phyloP scores from a whole-genome alignment of 1,284 basidiomycete genomes.

The Abortiporus biennis region DNA sequence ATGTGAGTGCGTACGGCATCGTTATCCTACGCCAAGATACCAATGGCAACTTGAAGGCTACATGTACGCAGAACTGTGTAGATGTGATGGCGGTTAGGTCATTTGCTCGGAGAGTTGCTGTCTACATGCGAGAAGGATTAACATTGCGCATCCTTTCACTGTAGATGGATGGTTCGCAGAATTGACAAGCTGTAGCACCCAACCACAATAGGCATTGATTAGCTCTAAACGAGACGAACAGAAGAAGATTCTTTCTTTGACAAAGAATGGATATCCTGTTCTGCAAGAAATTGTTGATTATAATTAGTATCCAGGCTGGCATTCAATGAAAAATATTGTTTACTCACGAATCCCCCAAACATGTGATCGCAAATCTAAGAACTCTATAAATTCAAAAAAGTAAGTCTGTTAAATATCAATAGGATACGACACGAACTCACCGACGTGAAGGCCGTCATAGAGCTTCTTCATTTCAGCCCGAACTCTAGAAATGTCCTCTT shows the following conservation, averaged over 20 bases:
- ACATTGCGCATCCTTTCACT: no score
- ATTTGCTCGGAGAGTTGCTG: no score
- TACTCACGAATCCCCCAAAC: slow-evolving; percentile 82
- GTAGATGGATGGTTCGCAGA: no score
- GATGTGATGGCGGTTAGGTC: no score
- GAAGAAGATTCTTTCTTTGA: slow-evolving; percentile 61
- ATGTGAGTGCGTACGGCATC: no score
- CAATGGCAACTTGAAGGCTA: no score
- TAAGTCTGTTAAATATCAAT: slow-evolving; percentile 3
- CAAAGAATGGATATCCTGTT: slow-evolving; percentile 74
- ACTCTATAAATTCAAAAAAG: slow-evolving; percentile 40
- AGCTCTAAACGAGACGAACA: slow-evolving; percentile 36
- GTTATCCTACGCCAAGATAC: no score
- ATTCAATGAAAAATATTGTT: not conserved
- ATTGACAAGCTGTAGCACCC: no score
- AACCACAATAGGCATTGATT: no score
- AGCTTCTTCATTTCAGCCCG: slow-evolving; percentile 82
- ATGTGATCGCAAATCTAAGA: slow-evolving; percentile 69
- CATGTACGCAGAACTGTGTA: no score
- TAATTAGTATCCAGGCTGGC: slow-evolving; percentile 2
- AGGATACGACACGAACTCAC: slow-evolving; percentile 31
- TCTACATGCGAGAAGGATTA: no score
- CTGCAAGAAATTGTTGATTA: slow-evolving; percentile 31
- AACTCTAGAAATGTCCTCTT: slow-evolving; percentile 73
- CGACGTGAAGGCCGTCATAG: slow-evolving; percentile 74